Evolutionary conservation across 140 eudicot genomes (phyloP).

Genomic region (Bidens hawaiensis): DNA sequence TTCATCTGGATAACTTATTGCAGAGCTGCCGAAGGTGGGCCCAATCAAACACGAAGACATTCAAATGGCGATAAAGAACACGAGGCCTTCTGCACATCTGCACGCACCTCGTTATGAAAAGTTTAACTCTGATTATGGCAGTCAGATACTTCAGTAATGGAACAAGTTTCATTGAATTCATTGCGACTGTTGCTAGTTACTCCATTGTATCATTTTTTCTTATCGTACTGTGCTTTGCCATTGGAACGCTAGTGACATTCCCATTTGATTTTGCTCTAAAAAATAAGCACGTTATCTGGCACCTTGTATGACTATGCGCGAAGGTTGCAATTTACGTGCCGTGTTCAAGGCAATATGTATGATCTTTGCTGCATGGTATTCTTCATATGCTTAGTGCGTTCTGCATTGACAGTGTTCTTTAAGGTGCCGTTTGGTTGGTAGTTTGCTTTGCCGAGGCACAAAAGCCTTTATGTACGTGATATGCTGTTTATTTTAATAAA

Average conservation of each 20-base stretch:
- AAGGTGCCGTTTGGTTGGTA: neutral
- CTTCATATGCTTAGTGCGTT: too few relatives aligned
- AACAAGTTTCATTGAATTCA: slow-evolving; percentile 10
- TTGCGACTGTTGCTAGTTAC: slow-evolving; percentile 9
- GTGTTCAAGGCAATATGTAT: too few relatives aligned
- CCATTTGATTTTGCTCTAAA: neutral
- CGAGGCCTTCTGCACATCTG: slow-evolving; percentile 95
- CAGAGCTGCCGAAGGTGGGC: slow-evolving; percentile 92
- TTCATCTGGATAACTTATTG: slow-evolving; percentile 7
- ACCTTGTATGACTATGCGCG: too few relatives aligned
- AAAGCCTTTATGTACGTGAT: too few relatives aligned
- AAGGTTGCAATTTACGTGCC: too few relatives aligned
- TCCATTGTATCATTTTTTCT: neutral
- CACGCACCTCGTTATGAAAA: slow-evolving; percentile 85
- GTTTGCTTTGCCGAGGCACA: too few relatives aligned
- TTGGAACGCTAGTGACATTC: slow-evolving; percentile 8
- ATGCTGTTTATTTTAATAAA: too few relatives aligned
- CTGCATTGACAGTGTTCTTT: neutral
- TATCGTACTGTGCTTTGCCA: neutral
- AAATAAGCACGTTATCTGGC: neutral
- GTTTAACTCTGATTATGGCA: slow-evolving; percentile 87
- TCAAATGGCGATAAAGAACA: slow-evolving; percentile 72
- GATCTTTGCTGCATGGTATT: too few relatives aligned
- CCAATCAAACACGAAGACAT: slow-evolving; percentile 68
- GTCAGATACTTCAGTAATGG: slow-evolving; percentile 75